phyloP scores from a whole-genome alignment of 192 early-diverging fungal species.

The Radiomyces spectabilis region DNA sequence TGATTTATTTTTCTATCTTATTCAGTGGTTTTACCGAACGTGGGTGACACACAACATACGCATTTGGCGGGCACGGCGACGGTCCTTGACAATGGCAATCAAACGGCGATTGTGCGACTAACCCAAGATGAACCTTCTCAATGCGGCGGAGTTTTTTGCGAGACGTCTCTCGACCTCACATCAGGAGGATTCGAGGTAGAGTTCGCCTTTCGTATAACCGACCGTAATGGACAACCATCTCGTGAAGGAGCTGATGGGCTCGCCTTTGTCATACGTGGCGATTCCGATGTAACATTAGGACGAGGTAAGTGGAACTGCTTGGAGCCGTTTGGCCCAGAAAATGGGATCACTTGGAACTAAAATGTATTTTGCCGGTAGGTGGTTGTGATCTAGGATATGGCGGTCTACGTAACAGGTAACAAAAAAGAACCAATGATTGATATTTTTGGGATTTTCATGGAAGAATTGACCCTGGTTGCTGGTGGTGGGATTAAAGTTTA shows the following conservation, averaged over 20 bases:
- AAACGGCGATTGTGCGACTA: neutral
- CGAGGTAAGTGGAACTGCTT: slow-evolving; percentile 7
- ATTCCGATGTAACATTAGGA: slow-evolving; percentile 10
- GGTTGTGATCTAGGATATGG: slow-evolving; percentile 31
- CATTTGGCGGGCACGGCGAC: neutral
- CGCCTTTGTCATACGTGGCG: slow-evolving; percentile 25
- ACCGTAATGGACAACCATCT: slow-evolving; percentile 6
- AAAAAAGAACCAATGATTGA: neutral
- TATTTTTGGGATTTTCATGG: neutral
- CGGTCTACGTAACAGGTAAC: slow-evolving; percentile 22
- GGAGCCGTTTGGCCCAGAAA: neutral
- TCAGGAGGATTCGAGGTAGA: slow-evolving; percentile 10
- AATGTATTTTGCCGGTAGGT: slow-evolving; percentile 4
- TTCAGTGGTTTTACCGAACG: too few relatives aligned
- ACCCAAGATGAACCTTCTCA: slow-evolving; percentile 9
- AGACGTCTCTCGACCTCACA: neutral
- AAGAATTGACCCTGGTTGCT: neutral
- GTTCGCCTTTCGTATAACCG: slow-evolving; percentile 23
- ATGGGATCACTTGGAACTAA: neutral
- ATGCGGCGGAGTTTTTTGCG: slow-evolving; percentile 8
- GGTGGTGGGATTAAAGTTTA: slow-evolving; percentile 4
- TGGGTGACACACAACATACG: neutral
- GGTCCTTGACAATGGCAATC: neutral
- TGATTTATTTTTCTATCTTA: too few relatives aligned
- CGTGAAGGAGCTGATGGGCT: slow-evolving; percentile 24